Base-by-base conservation (phyloP, 2,329 filamentous ascomycete genomes). In the Monilinia aucupariae region DNA sequence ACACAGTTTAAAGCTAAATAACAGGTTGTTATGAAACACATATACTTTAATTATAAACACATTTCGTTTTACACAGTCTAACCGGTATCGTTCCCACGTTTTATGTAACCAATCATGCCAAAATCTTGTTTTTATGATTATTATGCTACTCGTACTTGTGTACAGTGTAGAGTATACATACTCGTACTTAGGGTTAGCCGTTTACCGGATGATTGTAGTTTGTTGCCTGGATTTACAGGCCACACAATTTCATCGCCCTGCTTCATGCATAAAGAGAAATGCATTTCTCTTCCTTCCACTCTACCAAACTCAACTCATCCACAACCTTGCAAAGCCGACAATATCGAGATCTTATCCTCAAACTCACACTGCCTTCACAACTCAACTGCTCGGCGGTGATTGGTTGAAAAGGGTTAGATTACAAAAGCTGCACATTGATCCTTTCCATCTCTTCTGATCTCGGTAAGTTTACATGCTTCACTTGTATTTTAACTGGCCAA, bases 391-490 rank as follows among this genome's bases (percentile, higher is more conserved):
- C 22, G 41, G 13, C 20, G 22, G 4, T 34, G 12, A 17, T 25
- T 12, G 12, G 12, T 4, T 8, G 9, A 34, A 12, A 25, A 56
- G 22, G 7, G 6, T 34, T 8, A n/a, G 30, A 30, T 34, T 17
- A 27, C 0, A 0, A 47, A 6, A 58, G 20, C 27, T 34, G 30
- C 25, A 30, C n/a, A 58, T 34, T 4, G 25, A 48, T 37, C 34
- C 15, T 47, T 25, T 22, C 41, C 41, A 58, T 58, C 4, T 27
- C 20, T 47, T 32, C 43, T 47, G 15, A 13, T 48, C 54, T 58
- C 54, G 54, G 54, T 58, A 58, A 58, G 54, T 58, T 34, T 25
- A 47, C 25, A 45, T 17, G 32, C n/a, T 37, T 47, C 41, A 47
- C 22, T 47, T 58, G 30, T 47, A 22, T 47, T 25, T 30, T 25